These are phyloP conservation scores for Posidonia oceanica DNA, from an alignment of 116 monocot genomes.

Conservation along the genomic window DNA sequence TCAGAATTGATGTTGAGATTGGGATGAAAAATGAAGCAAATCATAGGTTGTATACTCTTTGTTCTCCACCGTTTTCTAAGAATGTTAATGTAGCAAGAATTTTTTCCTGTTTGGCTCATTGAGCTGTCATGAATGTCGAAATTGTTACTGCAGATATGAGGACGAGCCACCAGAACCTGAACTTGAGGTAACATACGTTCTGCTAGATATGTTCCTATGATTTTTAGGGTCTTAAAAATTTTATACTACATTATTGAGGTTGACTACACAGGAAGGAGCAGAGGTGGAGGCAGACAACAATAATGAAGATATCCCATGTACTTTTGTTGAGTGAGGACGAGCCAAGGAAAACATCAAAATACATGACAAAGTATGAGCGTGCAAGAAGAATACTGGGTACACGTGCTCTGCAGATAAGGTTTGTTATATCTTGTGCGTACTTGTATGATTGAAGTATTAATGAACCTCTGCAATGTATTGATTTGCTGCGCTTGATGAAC, in stretches of 20 bases:
- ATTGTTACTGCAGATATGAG: constrained; percentile 45
- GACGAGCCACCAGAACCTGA: constrained; percentile 98
- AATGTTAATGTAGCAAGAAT: too few relatives aligned
- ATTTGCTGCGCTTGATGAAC: too few relatives aligned
- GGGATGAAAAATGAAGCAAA: too few relatives aligned
- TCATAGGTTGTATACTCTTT: too few relatives aligned
- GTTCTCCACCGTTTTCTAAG: too few relatives aligned
- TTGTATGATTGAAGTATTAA: too few relatives aligned
- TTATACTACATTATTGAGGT: not conserved
- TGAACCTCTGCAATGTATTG: too few relatives aligned
- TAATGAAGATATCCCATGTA: constrained; percentile 57
- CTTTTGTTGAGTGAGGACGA: constrained; percentile 50
- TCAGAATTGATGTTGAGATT: too few relatives aligned
- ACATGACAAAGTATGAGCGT: constrained; percentile 97
- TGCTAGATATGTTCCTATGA: not conserved
- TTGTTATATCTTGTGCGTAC: too few relatives aligned
- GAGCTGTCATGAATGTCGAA: too few relatives aligned
- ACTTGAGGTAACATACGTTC: constrained; percentile 42
- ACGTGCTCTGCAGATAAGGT: constrained; percentile 91
- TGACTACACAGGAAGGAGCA: constrained; percentile 57
- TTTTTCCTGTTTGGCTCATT: too few relatives aligned
- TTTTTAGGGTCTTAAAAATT: not conserved
- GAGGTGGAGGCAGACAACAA: constrained; percentile 61
- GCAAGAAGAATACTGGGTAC: constrained; percentile 96
- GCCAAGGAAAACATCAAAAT: constrained; percentile 84